These are phyloP conservation scores for Knufia petricola DNA, from an alignment of 2,329 filamentous ascomycete species.

Conservation along the genomic window DNA sequence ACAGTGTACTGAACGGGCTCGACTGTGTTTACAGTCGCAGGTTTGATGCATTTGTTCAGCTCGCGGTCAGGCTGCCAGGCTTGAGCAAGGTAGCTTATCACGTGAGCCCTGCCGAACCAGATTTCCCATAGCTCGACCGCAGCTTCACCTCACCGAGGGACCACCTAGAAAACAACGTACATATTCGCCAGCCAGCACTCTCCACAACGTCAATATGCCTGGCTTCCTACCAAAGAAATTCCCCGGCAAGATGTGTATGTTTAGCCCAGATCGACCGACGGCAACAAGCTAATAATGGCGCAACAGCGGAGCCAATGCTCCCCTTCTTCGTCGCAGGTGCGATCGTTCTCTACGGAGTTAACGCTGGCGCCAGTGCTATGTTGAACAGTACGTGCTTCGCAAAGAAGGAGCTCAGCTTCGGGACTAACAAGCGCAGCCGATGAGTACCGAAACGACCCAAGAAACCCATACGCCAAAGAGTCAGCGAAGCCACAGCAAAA, in stretches of 20 bases:
- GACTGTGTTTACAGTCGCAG: too few relatives aligned
- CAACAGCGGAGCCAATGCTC: constrained; percentile 72
- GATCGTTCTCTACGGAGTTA: constrained; percentile 84
- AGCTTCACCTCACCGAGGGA: constrained; percentile 3
- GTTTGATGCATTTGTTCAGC: too few relatives aligned
- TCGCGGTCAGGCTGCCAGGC: too few relatives aligned
- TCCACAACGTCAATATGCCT: constrained; percentile 44
- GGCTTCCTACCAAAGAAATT: constrained; percentile 79
- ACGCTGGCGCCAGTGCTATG: constrained; percentile 68
- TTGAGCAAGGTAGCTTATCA: too few relatives aligned
- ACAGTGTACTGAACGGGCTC: too few relatives aligned
- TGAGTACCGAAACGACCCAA: constrained; percentile 94
- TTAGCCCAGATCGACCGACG: background rate
- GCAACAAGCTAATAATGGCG: constrained; percentile 10
- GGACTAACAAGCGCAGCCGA: constrained; percentile 51
- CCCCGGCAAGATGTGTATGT: constrained; percentile 66
- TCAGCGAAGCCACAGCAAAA: constrained; percentile 10
- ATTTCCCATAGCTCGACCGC: constrained; percentile 3
- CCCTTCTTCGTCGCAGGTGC: constrained; percentile 93
- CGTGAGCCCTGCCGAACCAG: too few relatives aligned
- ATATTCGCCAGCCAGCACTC: background rate
- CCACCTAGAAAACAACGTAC: background rate
- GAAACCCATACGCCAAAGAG: constrained; percentile 50
- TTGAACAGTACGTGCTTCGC: constrained; percentile 59
- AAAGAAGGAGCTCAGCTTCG: background rate